Evolutionary conservation across 768 basidiomycete species (phyloP).

Genomic region (Boletellus ananiceps): DNA sequence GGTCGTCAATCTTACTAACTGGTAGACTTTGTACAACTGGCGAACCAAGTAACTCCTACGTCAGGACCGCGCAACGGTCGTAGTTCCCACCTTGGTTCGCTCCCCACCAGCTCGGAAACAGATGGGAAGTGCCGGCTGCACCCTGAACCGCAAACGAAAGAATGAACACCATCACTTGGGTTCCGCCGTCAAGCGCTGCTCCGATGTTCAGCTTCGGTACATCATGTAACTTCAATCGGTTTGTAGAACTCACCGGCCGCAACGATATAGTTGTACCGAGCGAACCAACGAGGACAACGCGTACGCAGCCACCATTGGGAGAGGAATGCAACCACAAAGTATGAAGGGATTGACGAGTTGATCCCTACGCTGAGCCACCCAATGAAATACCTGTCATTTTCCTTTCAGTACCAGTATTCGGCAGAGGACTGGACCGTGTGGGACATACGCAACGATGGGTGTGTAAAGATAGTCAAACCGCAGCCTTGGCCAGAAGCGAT

Average conservation of each 20-base stretch:
- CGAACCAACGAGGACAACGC: conserved; percentile 34
- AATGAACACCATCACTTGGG: conserved; percentile 53
- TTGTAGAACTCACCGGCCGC: conserved; percentile 36
- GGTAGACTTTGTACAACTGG: no score
- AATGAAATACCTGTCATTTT: background rate
- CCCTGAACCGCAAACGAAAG: conserved; percentile 49
- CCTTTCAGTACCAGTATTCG: background rate
- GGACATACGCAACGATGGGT: conserved; percentile 27
- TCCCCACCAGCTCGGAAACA: conserved; percentile 59
- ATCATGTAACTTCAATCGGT: no score
- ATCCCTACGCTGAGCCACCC: conserved; percentile 24
- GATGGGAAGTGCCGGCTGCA: conserved; percentile 42
- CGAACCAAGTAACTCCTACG: no score
- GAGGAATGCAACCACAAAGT: conserved; percentile 24
- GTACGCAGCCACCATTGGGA: conserved; percentile 39
- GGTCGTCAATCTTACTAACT: no score
- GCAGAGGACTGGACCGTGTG: background rate
- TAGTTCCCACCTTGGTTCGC: conserved; percentile 49
- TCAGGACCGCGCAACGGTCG: conserved; percentile 1
- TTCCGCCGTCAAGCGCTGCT: conserved; percentile 35
- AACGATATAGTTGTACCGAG: conserved; percentile 35
- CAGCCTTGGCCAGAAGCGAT: conserved; percentile 33
- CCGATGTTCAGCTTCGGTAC: background rate
- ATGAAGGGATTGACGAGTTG: conserved; percentile 21
- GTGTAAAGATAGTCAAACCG: conserved; percentile 25